Evolutionary conservation across 106 monocot species (phyloP), one percentile per base, ranked within the genome.

Genomic region (Acorus gramineus): DNA sequence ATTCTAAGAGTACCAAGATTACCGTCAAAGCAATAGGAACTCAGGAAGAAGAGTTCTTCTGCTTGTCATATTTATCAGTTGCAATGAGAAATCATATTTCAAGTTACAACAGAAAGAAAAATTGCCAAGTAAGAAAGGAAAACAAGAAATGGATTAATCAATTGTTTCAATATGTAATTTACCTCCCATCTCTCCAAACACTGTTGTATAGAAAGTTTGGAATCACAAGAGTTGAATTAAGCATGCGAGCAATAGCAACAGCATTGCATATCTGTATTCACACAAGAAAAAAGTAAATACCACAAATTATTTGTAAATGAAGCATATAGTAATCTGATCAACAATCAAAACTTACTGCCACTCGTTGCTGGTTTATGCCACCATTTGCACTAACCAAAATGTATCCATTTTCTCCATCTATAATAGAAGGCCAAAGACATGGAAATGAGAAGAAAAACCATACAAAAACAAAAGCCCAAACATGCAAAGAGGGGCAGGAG

Each of bases 321-420:
- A 28, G 28, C 28, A 28, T 28, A 28, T 28, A 28, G 0, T 28
- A 28, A 28, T 0, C 28, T 28, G 28, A 28, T 28, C 8, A 66
- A 56, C 44, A 46, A 57, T 14, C 55, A 62, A 65, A 66, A 9
- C 92, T 81, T 85, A 98, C 98, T 64, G 98, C 92, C 42, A 92
- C 81, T 61, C 98, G 75, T 60, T 98, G 98, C 67, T 98, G 98
- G 61, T 79, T 98, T 66, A 98, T 98, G 55, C 98, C 98, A 68
- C 98, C 98, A 84, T 92, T 98, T 70, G 91, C 98, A 78, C 87
- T 98, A 63, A 98, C 72, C 63, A 92, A 57, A 64, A 98, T 85
- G 76, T 85, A 98, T 61, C 98, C 92, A 72, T 92, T 88, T 51
- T 56, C 71, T 70, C 74, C 79, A 9, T 74, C 89, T 86, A 61